Evolutionary conservation across 2,329 filamentous ascomycete species (phyloP).

Genomic region (Colletotrichum sp.): DNA sequence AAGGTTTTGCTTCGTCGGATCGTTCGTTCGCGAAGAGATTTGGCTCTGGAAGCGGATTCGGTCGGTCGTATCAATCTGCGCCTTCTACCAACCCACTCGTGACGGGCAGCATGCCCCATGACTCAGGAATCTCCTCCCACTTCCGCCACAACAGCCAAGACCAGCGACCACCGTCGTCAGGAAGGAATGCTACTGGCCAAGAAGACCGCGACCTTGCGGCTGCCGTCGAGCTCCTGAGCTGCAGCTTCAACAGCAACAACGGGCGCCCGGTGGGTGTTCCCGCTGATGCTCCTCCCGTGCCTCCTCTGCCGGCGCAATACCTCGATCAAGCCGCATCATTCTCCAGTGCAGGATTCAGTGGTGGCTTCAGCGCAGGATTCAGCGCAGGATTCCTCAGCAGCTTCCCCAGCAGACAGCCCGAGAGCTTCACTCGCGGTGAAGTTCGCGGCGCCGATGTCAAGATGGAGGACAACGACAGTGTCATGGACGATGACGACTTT

Average conservation of each 20-base stretch:
- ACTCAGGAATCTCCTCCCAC: conserved; percentile 56
- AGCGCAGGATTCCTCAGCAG: conserved; percentile 64
- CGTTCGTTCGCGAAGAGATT: conserved; percentile 60
- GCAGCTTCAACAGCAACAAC: conserved; percentile 81
- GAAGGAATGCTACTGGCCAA: conserved; percentile 75
- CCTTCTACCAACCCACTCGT: conserved; percentile 58
- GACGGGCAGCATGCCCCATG: conserved; percentile 55
- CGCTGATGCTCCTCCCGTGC: conserved; percentile 83
- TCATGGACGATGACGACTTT: conserved; percentile 71
- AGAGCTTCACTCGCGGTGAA: conserved; percentile 69
- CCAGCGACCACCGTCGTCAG: conserved; percentile 74
- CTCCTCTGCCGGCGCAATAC: conserved; percentile 83
- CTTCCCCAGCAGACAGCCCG: conserved; percentile 64
- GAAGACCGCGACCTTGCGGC: conserved; percentile 89
- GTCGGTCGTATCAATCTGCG: conserved; percentile 82
- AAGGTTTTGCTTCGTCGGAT: conserved; percentile 62
- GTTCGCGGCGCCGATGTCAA: conserved; percentile 64
- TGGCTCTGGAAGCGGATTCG: conserved; percentile 63
- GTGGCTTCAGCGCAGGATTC: conserved; percentile 58
- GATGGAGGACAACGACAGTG: conserved; percentile 70
- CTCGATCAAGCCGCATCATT: conserved; percentile 65
- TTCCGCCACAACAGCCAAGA: conserved; percentile 79
- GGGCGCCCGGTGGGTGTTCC: conserved; percentile 68
- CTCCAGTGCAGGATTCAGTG: conserved; percentile 60
- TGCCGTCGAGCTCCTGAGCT: conserved; percentile 87